phyloP scores from a whole-genome alignment of 75 land plant genomes.

The Cryptomeria japonica region DNA sequence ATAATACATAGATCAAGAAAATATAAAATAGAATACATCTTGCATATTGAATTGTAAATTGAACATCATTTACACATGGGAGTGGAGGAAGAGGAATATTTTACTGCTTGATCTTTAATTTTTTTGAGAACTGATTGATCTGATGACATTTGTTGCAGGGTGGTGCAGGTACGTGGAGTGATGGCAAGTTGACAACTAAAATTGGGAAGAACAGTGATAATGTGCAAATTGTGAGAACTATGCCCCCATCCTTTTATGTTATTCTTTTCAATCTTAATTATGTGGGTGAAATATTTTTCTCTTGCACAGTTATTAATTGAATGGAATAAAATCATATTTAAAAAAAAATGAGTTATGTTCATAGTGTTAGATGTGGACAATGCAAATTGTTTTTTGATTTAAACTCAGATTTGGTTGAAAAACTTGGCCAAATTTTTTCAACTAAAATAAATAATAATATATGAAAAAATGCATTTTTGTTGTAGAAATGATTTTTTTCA shows the following conservation, averaged over 20 bases:
- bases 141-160: slow-evolving; percentile 73
- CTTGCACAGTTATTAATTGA: neutral
- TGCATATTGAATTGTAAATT: too few relatives aligned
- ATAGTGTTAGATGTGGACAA: too few relatives aligned
- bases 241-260: neutral
- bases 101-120: neutral
- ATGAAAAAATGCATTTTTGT: too few relatives aligned
- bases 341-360: neutral
- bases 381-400: too few relatives aligned
- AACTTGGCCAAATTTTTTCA: too few relatives aligned
- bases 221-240: slow-evolving; percentile 74
- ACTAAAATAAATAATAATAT: too few relatives aligned
- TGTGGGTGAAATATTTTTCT: neutral
- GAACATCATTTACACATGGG: too few relatives aligned
- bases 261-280: neutral
- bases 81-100: neutral
- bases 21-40: too few relatives aligned
- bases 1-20: too few relatives aligned
- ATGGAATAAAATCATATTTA: neutral
- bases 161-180: slow-evolving; percentile 99
- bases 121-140: neutral
- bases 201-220: slow-evolving; percentile 88
- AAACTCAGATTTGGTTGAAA: too few relatives aligned
- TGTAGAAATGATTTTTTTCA: too few relatives aligned
- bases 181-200: slow-evolving; percentile 96